These are phyloP conservation scores for Phaeolepiota aurea DNA, from an alignment of 768 basidiomycete species.

Conservation along the genomic window DNA sequence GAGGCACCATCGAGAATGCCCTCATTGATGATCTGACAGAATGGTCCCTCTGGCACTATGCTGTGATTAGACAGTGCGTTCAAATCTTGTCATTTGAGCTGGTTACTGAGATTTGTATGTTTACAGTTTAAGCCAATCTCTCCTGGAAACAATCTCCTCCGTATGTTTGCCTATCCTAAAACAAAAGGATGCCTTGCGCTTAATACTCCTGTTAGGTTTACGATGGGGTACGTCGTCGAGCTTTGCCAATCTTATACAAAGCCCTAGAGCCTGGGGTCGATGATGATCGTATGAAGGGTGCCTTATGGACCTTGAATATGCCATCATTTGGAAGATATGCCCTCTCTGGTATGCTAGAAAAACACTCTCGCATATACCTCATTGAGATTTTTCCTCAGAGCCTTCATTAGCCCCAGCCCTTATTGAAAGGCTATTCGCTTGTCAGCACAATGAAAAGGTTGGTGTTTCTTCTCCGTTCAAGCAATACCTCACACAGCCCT, in stretches of 20 bases:
- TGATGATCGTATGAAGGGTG: slow-evolving; percentile 90
- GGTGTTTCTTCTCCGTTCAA: not conserved
- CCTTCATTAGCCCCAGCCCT: slow-evolving; percentile 55
- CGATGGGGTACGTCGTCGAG: slow-evolving; percentile 61
- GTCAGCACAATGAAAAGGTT: slow-evolving; percentile 83
- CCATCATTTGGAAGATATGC: slow-evolving; percentile 56
- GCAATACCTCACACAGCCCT: not conserved
- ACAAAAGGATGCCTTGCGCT: slow-evolving; percentile 1
- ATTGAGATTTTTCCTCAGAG: slow-evolving; percentile 29
- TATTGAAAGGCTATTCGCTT: slow-evolving; percentile 52
- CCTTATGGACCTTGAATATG: slow-evolving; percentile 69
- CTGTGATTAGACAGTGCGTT: slow-evolving; percentile 39
- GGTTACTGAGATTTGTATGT: slow-evolving; percentile 1
- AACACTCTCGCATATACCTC: not conserved
- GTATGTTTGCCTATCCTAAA: not conserved
- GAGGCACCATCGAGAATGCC: slow-evolving; percentile 48
- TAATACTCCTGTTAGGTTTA: slow-evolving; percentile 38
- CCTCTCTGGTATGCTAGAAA: slow-evolving; percentile 26
- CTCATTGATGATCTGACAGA: slow-evolving; percentile 66
- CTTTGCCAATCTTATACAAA: slow-evolving; percentile 47
- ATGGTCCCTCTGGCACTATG: slow-evolving; percentile 76
- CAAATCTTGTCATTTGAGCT: not conserved
- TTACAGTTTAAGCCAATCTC: slow-evolving; percentile 35
- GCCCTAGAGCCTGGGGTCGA: slow-evolving; percentile 63
- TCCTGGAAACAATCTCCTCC: slow-evolving; percentile 38